phyloP scores from a whole-genome alignment of 148 eudicot species.

The Amaranthus hypochondriacus region DNA sequence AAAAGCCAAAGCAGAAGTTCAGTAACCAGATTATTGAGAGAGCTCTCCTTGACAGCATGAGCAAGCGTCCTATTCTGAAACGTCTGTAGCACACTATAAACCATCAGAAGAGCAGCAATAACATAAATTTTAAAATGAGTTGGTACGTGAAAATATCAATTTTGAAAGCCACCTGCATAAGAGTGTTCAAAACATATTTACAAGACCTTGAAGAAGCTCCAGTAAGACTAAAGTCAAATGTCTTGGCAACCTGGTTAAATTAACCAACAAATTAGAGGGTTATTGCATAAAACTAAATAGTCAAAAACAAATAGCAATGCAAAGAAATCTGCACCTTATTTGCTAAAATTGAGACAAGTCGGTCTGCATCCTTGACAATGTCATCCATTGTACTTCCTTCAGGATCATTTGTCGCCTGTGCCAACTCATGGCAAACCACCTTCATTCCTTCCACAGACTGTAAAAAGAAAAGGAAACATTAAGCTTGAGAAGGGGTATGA shows the following conservation, averaged over 20 bases:
- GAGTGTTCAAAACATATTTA: slow-evolving; percentile 94
- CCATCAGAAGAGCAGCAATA: slow-evolving; percentile 12
- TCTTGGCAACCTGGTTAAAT: slow-evolving; percentile 68
- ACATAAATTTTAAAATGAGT: neutral
- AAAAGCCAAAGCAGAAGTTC: slow-evolving; percentile 98
- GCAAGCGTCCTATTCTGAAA: slow-evolving; percentile 83
- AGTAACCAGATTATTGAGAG: slow-evolving; percentile 76
- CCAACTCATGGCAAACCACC: slow-evolving; percentile 84
- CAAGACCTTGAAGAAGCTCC: slow-evolving; percentile 99
- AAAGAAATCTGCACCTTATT: slow-evolving; percentile 43
- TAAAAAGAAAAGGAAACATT: slow-evolving; percentile 8
- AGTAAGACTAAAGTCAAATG: slow-evolving; percentile 82
- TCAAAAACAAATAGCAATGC: neutral
- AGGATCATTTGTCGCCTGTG: slow-evolving; percentile 71
- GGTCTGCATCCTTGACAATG: slow-evolving; percentile 80
- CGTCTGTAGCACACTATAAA: slow-evolving; percentile 44
- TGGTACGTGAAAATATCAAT: neutral
- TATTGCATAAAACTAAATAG: slow-evolving; percentile 1
- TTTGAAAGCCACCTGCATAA: slow-evolving; percentile 79
- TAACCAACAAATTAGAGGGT: neutral
- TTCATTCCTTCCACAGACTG: slow-evolving; percentile 99
- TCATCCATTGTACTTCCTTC: slow-evolving; percentile 83
- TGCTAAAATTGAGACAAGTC: slow-evolving; percentile 86
- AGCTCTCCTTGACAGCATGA: slow-evolving; percentile 81
- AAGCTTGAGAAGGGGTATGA: neutral